Evolutionary conservation across 1,284 basidiomycete species (phyloP).

Genomic region (Hemileia vastatrix): DNA sequence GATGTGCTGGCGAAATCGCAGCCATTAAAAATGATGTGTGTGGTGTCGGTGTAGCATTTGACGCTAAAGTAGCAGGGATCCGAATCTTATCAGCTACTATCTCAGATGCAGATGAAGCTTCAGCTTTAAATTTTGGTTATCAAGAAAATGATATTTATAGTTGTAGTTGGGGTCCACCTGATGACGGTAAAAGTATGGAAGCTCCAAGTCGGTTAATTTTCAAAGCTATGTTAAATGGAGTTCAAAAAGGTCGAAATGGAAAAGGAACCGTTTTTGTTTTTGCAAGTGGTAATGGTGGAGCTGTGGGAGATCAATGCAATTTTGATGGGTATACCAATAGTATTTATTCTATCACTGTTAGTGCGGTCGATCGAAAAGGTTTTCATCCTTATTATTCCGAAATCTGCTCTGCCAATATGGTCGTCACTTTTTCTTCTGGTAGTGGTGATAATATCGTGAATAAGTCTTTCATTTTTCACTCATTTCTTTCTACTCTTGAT

Average conservation of each 20-base stretch:
- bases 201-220: conserved; percentile 82
- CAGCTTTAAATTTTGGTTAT: conserved; percentile 84
- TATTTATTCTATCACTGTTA: conserved; percentile 91
- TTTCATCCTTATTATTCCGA: conserved; percentile 96
- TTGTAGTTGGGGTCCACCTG: conserved; percentile 96
- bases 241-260: conserved; percentile 78
- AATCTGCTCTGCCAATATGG: conserved; percentile 89
- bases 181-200: conserved; percentile 92
- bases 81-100: conserved; percentile 95
- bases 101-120: conserved; percentile 93
- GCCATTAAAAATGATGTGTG: conserved; percentile 92
- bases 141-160: conserved; percentile 88
- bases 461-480: conserved; percentile 26
- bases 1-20: conserved; percentile 96
- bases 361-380: conserved; percentile 83
- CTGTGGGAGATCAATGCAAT: conserved; percentile 90
- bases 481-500: not conserved
- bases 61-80: conserved; percentile 81
- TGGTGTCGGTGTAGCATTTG: conserved; percentile 87
- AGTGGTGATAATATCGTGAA: conserved; percentile 80
- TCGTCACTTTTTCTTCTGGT: conserved; percentile 94
- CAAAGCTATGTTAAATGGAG: conserved; percentile 89
- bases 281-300: conserved; percentile 92
- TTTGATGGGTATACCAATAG: conserved; percentile 99
- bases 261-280: conserved; percentile 95